These are phyloP conservation scores for Phyllachora maydis DNA, from an alignment of 2,329 filamentous ascomycete species.

Conservation along the genomic window DNA sequence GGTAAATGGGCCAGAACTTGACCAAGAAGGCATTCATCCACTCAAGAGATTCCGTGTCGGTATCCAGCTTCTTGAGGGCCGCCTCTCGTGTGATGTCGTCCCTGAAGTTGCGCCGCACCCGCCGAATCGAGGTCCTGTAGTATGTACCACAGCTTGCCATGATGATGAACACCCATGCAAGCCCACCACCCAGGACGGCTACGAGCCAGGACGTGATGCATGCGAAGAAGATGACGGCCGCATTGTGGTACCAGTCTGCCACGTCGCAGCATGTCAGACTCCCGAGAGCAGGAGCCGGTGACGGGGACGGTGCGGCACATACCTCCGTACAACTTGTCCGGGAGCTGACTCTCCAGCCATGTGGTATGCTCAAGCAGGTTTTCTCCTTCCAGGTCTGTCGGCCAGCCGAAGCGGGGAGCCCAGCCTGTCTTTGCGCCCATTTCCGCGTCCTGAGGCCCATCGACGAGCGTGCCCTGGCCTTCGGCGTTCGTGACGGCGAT, in stretches of 20 bases:
- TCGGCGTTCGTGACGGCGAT: conserved; percentile 31
- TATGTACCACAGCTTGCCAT: conserved; percentile 89
- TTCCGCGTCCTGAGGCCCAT: conserved; percentile 25
- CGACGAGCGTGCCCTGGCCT: conserved; percentile 22
- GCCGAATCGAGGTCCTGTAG: conserved; percentile 85
- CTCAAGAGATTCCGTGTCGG: conserved; percentile 78
- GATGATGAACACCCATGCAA: conserved; percentile 83
- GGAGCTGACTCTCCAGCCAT: conserved; percentile 61
- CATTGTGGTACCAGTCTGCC: conserved; percentile 93
- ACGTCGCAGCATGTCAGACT: background rate
- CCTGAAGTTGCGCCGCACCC: conserved; percentile 85
- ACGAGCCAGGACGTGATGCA: conserved; percentile 81
- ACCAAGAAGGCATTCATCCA: conserved; percentile 99
- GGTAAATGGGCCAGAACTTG: conserved; percentile 99
- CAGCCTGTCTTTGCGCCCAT: conserved; percentile 52
- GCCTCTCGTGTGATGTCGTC: conserved; percentile 85
- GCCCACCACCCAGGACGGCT: conserved; percentile 70
- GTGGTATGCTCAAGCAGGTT: conserved; percentile 76
- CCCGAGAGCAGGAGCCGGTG: too few relatives aligned
- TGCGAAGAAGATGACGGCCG: conserved; percentile 81
- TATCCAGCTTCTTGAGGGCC: conserved; percentile 71
- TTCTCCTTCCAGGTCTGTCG: conserved; percentile 36
- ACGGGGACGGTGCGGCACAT: conserved; percentile 8
- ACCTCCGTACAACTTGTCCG: conserved; percentile 84
- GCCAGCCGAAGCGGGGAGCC: conserved; percentile 69